Evolutionary conservation across 208 protist genomes (phyloP), one percentile per base, ranked within the genome.

Genomic region (Trypanosoma platydactyli): DNA sequence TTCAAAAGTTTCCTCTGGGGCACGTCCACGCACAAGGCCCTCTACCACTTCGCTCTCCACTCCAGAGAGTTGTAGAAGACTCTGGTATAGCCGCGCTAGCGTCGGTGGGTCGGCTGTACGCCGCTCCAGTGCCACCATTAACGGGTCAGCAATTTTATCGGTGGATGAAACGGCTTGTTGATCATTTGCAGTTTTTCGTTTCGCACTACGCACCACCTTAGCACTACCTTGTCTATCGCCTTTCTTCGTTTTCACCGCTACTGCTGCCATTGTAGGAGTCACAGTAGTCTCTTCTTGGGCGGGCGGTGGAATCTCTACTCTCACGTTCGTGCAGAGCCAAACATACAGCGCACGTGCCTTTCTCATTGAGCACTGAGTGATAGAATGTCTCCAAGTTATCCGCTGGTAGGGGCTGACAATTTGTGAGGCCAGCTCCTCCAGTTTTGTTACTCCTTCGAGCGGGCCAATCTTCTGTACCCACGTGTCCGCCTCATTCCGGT

Each of bases 321-420:
- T 55, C 35, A 96, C 59, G 60, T 94, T 53, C 2, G 60, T 46
- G 63, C 81, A 84, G 1, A 96, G 68, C 87, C 87, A 96, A 57
- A 25, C 44, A 56, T 91, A 96, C 29, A 94, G 3, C 38, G 64
- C 76, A 5, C 87, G 76, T 11, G 79, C 77, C 59, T 81, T 83
- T 62, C 83, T 89, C 16, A 88, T 65, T 40, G 72, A 40, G 38
- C 85, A 88, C 68, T 89, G 80, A 54, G 64, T 58, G 3, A 35
- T 55, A 15, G 79, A 80, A 68, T 93, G 90, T 40, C 87, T 71
- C 86, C 88, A 94, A 15, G 79, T 88, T 5, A 77, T 53, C 15
- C 25, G 49, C 54, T 65, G 58, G 56, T 80, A 95, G 5, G 89
- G 86, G 12, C 50, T 52, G 1, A 59, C 53, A 3, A 91, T 46